These are phyloP conservation scores for Flagelloscypha sp. DNA, from an alignment of 768 basidiomycete genomes.

Conservation along the genomic window DNA sequence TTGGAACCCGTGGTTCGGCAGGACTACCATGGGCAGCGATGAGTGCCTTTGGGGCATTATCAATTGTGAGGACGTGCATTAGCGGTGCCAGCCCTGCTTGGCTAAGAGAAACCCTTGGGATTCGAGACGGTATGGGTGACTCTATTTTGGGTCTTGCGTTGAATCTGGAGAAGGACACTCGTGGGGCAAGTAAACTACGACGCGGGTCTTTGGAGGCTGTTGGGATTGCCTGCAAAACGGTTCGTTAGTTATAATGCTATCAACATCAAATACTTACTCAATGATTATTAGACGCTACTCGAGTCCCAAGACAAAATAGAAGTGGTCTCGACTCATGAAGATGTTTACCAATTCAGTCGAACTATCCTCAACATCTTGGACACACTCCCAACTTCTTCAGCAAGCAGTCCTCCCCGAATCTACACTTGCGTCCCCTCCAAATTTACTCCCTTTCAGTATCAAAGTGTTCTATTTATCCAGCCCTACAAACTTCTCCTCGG, in stretches of 20 bases:
- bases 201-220: not conserved
- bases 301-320: too few species aligned
- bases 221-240: not conserved
- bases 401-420: slow-evolving; percentile 9
- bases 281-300: too few species aligned
- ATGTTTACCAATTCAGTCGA: not conserved
- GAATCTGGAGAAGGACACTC: not conserved
- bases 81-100: slow-evolving; percentile 17
- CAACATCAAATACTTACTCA: too few species aligned
- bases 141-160: not conserved
- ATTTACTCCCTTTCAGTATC: slow-evolving; percentile 7
- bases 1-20: slow-evolving; percentile 20
- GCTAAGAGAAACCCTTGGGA: slow-evolving; percentile 20
- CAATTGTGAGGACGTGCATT: slow-evolving; percentile 18
- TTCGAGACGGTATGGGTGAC: slow-evolving; percentile 12
- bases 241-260: too few species aligned
- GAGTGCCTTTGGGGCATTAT: slow-evolving; percentile 20
- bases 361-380: not conserved
- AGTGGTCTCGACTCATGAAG: too few species aligned
- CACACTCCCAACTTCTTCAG: too few species aligned
- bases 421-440: slow-evolving; percentile 12
- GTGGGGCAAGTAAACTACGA: not conserved
- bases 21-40: slow-evolving; percentile 23
- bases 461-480: slow-evolving; percentile 6
- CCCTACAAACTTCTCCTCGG: too few species aligned